Evolutionary conservation across 164 flowering plant species (phyloP).

Genomic region (Vitis rupestris): DNA sequence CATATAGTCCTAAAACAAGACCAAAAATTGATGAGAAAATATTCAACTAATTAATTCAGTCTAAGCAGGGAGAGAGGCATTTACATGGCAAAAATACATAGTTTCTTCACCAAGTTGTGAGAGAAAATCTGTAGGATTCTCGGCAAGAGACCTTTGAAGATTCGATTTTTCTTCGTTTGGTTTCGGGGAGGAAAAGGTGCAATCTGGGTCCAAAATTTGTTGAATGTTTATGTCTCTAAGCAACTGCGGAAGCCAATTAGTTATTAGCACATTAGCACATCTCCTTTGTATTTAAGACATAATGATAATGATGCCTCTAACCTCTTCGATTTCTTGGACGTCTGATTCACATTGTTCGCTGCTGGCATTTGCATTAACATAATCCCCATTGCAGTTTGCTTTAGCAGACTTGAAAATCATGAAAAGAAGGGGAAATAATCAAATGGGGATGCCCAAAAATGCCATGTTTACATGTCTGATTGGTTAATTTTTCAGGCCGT

Average conservation of each 20-base stretch:
- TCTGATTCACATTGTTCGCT: neutral
- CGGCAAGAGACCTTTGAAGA: neutral
- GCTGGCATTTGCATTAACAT: constrained; percentile 4
- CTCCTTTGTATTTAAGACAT: too few relatives aligned
- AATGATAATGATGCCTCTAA: neutral
- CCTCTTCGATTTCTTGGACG: neutral
- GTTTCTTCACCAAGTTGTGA: neutral
- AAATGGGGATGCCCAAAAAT: too few relatives aligned
- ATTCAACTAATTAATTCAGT: too few relatives aligned
- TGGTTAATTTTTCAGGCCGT: too few relatives aligned
- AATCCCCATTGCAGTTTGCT: constrained; percentile 9
- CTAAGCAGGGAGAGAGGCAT: neutral
- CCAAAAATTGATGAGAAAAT: too few relatives aligned
- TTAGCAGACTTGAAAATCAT: neutral
- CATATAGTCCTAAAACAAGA: constrained; percentile 8
- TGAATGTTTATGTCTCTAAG: too few relatives aligned
- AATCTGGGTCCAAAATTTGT: too few relatives aligned
- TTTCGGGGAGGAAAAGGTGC: too few relatives aligned
- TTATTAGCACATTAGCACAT: too few relatives aligned
- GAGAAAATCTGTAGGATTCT: neutral
- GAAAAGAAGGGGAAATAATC: neutral
- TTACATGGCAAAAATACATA: constrained; percentile 6
- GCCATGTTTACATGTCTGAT: too few relatives aligned
- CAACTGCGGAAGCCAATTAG: too few relatives aligned
- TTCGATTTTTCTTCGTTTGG: neutral